Base-by-base conservation (phyloP, 345 rosid genomes). In the Gossypium sturtianum region DNA sequence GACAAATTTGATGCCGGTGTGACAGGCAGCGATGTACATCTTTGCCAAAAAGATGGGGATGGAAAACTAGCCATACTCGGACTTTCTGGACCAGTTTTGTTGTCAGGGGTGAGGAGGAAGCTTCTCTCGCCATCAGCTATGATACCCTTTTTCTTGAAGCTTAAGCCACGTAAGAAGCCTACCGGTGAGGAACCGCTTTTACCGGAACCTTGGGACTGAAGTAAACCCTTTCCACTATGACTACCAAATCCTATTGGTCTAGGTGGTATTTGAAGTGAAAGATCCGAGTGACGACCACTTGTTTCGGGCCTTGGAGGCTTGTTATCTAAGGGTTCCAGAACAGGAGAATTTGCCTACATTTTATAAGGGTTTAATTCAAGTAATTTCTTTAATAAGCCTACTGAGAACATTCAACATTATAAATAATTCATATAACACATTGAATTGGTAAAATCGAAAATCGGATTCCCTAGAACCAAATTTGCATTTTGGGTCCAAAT, bases 251-350 rank as follows among this genome's bases (percentile, higher is more conserved):
- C 87, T 69, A 67, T 19, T 20, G 90, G 79, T 70, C 81, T 86
- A 60, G 90, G 89, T 0, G 97, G 95, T 68, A 94, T 86, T 78
- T 87, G 91, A 75, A 94, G 91, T 16, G 90, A 92, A 83, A 94
- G 97, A 89, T 88, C 89, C 20, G 48, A 54, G 20, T 80, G 89
- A 67, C 83, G 82, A 65, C 74, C 87, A 70, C 82, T 84, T 3
- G 89, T 73, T 76, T 74, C 91, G 17, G 86, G 80, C 69, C 75
- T 87, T 13, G 82, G 75, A 61, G 76, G 77, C 78, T 79, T 85
- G 22, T 79, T 84, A 73, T 57, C 83, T 44, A 84, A 73, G 16
- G 84, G 54, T 76, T 77, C 85, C 80, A 34, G 66, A 17, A 67
- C 74, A 80, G 78, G 84, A 65, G 66, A 67, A 75, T 80, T 87